Percentiles rank a stretch among this genome's conserved stretches.
phyloP scores from a whole-genome alignment of 2,329 filamentous ascomycete genomes.

The Pseudogymnoascus sp. region DNA sequence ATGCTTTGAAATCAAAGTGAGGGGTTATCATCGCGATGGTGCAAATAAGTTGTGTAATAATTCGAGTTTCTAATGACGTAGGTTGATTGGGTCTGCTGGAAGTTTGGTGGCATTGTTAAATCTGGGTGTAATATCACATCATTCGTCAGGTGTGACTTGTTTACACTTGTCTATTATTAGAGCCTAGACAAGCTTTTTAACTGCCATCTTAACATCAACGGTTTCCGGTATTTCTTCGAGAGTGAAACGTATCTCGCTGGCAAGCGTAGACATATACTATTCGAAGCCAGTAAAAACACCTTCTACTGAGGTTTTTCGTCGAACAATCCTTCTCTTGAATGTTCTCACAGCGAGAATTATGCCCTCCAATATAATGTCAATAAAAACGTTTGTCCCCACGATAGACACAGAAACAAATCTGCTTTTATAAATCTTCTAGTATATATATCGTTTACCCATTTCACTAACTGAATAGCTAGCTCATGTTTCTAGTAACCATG shows the following conservation, averaged over 20 bases:
- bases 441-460: too few species aligned
- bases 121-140: constrained; percentile 8
- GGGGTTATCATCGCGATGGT: not conserved
- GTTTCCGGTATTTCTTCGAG: not conserved
- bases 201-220: not conserved
- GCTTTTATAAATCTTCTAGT: too few species aligned
- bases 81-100: not conserved
- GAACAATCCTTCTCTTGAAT: too few species aligned
- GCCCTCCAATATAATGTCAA: too few species aligned
- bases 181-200: not conserved
- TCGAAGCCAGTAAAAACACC: too few species aligned
- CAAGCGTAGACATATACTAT: too few species aligned
- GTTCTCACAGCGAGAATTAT: too few species aligned
- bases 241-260: not conserved
- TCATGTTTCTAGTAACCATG: too few species aligned
- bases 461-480: too few species aligned
- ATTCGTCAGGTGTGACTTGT: not conserved
- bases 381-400: too few species aligned
- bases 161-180: not conserved
- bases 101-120: not conserved
- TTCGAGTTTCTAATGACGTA: not conserved
- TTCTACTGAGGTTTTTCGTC: too few species aligned
- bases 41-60: not conserved
- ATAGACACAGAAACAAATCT: too few species aligned
- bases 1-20: constrained; percentile 1